These are phyloP conservation scores for Huntiella bhutanensis DNA, from an alignment of 2,329 filamentous ascomycete genomes.

Conservation along the genomic window DNA sequence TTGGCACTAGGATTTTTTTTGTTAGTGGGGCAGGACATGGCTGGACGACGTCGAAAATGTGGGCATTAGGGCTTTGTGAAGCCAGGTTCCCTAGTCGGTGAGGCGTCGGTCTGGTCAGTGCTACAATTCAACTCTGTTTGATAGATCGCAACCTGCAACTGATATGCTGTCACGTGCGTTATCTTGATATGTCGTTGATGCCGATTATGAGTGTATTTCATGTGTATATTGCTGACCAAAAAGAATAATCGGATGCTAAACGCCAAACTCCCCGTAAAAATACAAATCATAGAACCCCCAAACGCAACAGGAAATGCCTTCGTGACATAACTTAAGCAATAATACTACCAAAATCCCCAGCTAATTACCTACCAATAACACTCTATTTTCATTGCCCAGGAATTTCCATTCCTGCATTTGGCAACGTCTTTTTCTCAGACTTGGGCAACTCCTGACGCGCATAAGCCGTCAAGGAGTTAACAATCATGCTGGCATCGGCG, in stretches of 20 bases:
- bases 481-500: constrained; percentile 45
- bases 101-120: neutral
- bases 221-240: too few species aligned
- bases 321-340: too few species aligned
- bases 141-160: neutral
- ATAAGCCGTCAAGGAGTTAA: constrained; percentile 22
- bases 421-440: constrained; percentile 7
- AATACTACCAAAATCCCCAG: too few species aligned
- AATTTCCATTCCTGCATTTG: constrained; percentile 7
- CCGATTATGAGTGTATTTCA: too few species aligned
- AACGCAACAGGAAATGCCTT: too few species aligned
- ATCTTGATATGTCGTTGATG: too few species aligned
- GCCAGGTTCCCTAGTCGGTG: neutral
- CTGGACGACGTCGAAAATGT: constrained; percentile 4
- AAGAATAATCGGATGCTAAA: too few species aligned
- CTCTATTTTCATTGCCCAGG: constrained; percentile 2
- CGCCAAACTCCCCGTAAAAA: too few species aligned
- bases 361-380: too few species aligned
- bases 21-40: neutral
- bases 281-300: too few species aligned
- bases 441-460: constrained; percentile 8
- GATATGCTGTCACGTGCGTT: neutral
- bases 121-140: neutral
- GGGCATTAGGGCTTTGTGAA: constrained; percentile 9
- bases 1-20: constrained; percentile 3